Evolutionary conservation across 495 filamentous ascomycete genomes (phyloP).

Genomic region (Podospora appendiculata): DNA sequence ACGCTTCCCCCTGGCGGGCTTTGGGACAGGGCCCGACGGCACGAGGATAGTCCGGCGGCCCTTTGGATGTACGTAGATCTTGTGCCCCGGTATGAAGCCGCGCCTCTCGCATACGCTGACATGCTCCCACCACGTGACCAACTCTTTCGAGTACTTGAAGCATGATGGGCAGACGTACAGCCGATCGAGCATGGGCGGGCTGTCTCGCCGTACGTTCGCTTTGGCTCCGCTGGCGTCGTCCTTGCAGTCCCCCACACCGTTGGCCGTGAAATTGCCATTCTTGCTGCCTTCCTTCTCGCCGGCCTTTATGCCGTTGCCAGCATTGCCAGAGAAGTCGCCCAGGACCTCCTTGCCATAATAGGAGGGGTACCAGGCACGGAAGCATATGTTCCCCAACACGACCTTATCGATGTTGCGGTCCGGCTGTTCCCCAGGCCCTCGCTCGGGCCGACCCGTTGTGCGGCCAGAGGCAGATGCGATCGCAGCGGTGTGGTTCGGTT

Average conservation of each 20-base stretch:
- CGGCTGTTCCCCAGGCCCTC: constrained; percentile 8
- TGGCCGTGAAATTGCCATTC: not conserved
- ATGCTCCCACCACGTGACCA: constrained; percentile 46
- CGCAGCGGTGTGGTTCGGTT: constrained; percentile 6
- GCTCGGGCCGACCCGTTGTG: constrained; percentile 12
- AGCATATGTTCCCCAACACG: constrained; percentile 63
- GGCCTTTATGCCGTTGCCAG: constrained; percentile 18
- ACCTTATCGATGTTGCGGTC: constrained; percentile 68
- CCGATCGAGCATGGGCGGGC: constrained; percentile 40
- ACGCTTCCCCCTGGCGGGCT: constrained; percentile 33
- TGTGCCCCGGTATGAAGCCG: constrained; percentile 32
- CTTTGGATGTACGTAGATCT: constrained; percentile 43
- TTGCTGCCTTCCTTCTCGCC: constrained; percentile 7
- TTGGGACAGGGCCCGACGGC: constrained; percentile 21
- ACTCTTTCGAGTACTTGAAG: constrained; percentile 82
- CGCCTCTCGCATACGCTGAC: constrained; percentile 33
- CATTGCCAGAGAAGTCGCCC: constrained; percentile 21
- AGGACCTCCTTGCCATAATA: constrained; percentile 76
- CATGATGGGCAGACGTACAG: constrained; percentile 89
- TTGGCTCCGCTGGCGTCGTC: constrained; percentile 25
- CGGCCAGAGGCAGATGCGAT: constrained; percentile 9
- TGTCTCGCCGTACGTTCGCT: constrained; percentile 23
- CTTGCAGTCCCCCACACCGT: constrained; percentile 6
- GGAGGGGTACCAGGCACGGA: constrained; percentile 69
- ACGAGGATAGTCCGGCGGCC: constrained; percentile 25